phyloP scores from a whole-genome alignment of 805 yeast genomes.

The Metschnikowia sp. region DNA sequence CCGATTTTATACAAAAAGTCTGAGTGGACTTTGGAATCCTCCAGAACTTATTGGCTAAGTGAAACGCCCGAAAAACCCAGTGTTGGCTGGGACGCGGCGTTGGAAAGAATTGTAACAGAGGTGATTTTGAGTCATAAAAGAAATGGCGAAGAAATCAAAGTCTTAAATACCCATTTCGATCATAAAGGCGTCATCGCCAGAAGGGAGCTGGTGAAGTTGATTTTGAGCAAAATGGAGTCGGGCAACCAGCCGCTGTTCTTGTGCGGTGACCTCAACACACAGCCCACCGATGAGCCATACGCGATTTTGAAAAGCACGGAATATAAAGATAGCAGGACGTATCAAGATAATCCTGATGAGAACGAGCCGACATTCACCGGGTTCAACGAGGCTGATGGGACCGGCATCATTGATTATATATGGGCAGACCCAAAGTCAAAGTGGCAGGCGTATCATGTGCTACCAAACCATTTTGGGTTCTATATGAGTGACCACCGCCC shows the following conservation, averaged over 20 bases:
- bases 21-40: constrained; percentile 32
- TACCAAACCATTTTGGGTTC: constrained; percentile 32
- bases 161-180: constrained; percentile 43
- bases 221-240: constrained; percentile 37
- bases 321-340: constrained; percentile 35
- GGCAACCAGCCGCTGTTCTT: constrained; percentile 35
- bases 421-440: constrained; percentile 29
- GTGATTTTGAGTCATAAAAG: constrained; percentile 28
- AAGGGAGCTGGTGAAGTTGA: constrained; percentile 31
- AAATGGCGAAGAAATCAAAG: constrained; percentile 25
- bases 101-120: constrained; percentile 40
- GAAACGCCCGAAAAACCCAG: constrained; percentile 38
- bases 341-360: constrained; percentile 39
- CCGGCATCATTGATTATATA: constrained; percentile 41
- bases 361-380: constrained; percentile 47
- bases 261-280: constrained; percentile 43
- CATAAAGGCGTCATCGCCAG: constrained; percentile 39
- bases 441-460: constrained; percentile 27
- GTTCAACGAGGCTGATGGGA: constrained; percentile 32
- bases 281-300: constrained; percentile 41
- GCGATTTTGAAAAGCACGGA: constrained; percentile 34
- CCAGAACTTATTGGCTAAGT: constrained; percentile 39
- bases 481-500: constrained; percentile 44
- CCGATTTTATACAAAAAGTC: constrained; percentile 32
- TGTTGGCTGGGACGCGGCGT: constrained; percentile 43